Base-by-base conservation (phyloP, 2,329 filamentous ascomycete genomes). In the Penicillium expansum region DNA sequence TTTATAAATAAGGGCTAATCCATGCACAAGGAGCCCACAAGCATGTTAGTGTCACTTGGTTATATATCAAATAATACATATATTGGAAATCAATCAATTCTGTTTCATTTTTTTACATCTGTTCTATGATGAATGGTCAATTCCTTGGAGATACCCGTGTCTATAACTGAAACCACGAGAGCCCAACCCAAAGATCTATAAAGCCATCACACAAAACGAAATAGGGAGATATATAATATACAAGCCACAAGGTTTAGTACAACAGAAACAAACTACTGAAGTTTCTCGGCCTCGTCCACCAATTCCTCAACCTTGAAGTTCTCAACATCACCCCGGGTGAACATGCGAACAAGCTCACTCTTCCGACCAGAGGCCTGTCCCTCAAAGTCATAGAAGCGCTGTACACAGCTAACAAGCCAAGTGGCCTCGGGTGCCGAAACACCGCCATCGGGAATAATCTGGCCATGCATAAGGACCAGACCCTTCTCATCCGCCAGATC, bases 401-500 rank as follows among this genome's bases (percentile, higher is more conserved):
- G 94, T 77, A 99, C 78, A 66, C 91, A 94, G 85, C 97, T 90
- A 48, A 96, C 80, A 66, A 99, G 77, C 88, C 90, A 97, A 75
- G 87, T 87, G n/a, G 89, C 92, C 70, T 96, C 89, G 52, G 92
- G 85, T 0, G 90, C 83, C 61, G 81, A 86, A 5, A 96, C 85
- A 5, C 93, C 92, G 13, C 87, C 80, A 30, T 88, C 87, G 58
- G 91, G 86, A 52, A 90, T 80, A 14, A 97, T 87, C 63, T 83
- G 82, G 0, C 94, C 94, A 70, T 94, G 89, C 80, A 97, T 88
- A 61, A 99, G 79, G 14, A 97, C 92, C 27, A 97, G 69, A 5
- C 87, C 90, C 67, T 91, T 90, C 10, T 86, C 83, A 57, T 83
- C 80, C 0, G 84, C 84, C 2, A 97, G 77, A 74, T 99, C 94